phyloP scores from a whole-genome alignment of 2,329 filamentous ascomycete genomes.

The Diaporthe citrichinensis region DNA sequence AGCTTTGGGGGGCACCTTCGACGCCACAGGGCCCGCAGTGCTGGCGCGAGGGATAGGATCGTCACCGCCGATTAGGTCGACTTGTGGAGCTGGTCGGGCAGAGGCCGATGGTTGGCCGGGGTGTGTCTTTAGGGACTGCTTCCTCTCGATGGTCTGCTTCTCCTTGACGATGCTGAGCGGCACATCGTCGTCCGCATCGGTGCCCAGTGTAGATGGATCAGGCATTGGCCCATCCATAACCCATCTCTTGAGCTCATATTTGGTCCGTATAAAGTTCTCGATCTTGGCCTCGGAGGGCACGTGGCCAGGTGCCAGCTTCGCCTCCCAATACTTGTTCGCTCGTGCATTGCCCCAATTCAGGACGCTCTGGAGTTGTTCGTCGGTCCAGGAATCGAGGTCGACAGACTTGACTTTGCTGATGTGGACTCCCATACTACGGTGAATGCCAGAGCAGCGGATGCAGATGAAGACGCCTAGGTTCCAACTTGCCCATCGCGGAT shows the following conservation, averaged over 20 bases:
- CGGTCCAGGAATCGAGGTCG: constrained; percentile 97
- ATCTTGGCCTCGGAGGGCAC: constrained; percentile 97
- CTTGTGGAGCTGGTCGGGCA: constrained; percentile 60
- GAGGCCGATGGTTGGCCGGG: constrained; percentile 56
- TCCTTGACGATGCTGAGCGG: constrained; percentile 74
- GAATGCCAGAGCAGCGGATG: constrained; percentile 98
- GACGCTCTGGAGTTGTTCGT: constrained; percentile 95
- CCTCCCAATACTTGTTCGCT: constrained; percentile 99
- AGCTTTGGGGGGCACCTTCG: constrained; percentile 71
- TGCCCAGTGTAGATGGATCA: constrained; percentile 89
- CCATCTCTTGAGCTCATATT: constrained; percentile 99
- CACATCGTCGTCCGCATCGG: constrained; percentile 87
- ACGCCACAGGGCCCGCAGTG: constrained; percentile 76
- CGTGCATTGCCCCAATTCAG: constrained; percentile 95
- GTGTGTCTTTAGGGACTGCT: constrained; percentile 73
- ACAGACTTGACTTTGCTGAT: constrained; percentile 99
- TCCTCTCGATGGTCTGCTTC: constrained; percentile 74
- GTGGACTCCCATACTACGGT: constrained; percentile 98
- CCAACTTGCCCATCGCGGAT: constrained; percentile 99
- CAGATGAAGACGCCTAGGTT: constrained; percentile 98
- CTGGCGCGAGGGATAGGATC: constrained; percentile 78
- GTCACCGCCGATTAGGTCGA: constrained; percentile 88
- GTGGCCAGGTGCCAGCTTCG: constrained; percentile 91
- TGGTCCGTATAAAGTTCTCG: constrained; percentile 99
- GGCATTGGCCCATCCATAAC: constrained; percentile 98